Base-by-base conservation (phyloP, 495 filamentous ascomycete species). In the Neurospora sublineolata region DNA sequence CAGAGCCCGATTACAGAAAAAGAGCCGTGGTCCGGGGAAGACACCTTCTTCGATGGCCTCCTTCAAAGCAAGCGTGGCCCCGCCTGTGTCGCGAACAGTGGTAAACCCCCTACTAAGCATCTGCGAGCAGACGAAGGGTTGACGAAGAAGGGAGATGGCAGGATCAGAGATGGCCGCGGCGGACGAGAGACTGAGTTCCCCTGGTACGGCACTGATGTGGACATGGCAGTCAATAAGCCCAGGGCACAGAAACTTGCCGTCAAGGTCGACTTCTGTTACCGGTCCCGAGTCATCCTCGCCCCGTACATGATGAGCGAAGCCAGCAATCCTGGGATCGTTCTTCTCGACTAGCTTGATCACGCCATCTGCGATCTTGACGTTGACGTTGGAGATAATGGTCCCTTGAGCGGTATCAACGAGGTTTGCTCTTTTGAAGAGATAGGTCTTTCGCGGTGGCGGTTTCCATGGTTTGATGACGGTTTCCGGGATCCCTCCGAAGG, bases 211-310 rank as follows among this genome's bases (percentile, higher is more conserved):
- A 11, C 78, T 76, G 52, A 89, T 77, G 68, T 89, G 87, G 8
- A 89, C 86, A 72, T 89, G 87, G 74, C 81, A 83, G 76, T 89
- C 87, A n/a, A 88, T 87, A 3, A 89, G 77, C 5, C 87, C 87
- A 0, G 87, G 87, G 30, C 84, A 83, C 0, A 89, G 67, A 70
- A 83, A 89, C 46, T 82, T 82, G 18, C 82, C 83, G 0, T 75
- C 75, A 5, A 83, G 73, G 69, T 87, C 82, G 23, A 87, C 41
- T 41, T 42, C 37, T 11, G 27, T 69, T 41, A 69, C 23, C 84
- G 12, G 27, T 64, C 14, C 52, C 52, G 1, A 18, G 30, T 64
- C 27, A 10, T 64, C 52, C 33, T 33, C 52, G 1, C 52, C 27
- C 5, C 27, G 52, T 7, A 64, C 27, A 64, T 33, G 23, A 5